These are phyloP conservation scores for Plasmodium ovale DNA, from an alignment of 169 alveolate species.

Conservation along the genomic window DNA sequence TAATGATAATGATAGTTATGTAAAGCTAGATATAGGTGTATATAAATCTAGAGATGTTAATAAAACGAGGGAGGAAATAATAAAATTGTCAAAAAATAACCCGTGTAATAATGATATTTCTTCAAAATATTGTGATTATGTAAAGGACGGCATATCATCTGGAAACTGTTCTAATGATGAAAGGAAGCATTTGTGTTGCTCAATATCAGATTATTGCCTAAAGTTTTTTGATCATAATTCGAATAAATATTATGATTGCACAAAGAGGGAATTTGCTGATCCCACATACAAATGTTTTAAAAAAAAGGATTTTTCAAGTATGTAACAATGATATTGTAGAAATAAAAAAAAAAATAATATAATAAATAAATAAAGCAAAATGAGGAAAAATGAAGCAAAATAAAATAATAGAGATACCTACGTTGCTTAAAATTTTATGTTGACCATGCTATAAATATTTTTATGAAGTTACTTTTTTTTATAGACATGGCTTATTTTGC, in stretches of 20 bases:
- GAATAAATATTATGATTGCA: slow-evolving; percentile 52
- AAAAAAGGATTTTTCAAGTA: slow-evolving; percentile 40
- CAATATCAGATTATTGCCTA: slow-evolving; percentile 67
- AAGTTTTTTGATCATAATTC: slow-evolving; percentile 55
- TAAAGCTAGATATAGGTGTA: slow-evolving; percentile 12
- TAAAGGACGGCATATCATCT: slow-evolving; percentile 41
- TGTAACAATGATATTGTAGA: slow-evolving; percentile 20
- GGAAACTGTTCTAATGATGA: slow-evolving; percentile 43
- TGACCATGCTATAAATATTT: slow-evolving; percentile 28
- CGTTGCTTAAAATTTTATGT: slow-evolving; percentile 1
- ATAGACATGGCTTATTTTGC: slow-evolving; percentile 74
- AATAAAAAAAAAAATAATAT: slow-evolving; percentile 8
- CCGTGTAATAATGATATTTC: slow-evolving; percentile 40
- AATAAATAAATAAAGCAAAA: too few species aligned
- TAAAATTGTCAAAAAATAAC: slow-evolving; percentile 23
- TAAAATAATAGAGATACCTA: background rate
- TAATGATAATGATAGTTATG: slow-evolving; percentile 10
- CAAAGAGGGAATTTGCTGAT: slow-evolving; percentile 48
- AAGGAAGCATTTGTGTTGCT: slow-evolving; percentile 40
- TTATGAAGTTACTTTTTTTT: slow-evolving; percentile 64
- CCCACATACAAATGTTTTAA: slow-evolving; percentile 47
- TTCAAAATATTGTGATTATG: slow-evolving; percentile 56
- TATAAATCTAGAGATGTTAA: slow-evolving; percentile 35
- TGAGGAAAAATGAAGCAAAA: background rate
- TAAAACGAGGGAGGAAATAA: slow-evolving; percentile 50